Percentiles rank a stretch among this genome's conserved stretches.
Evolutionary conservation across 1,139 yeast species (phyloP).

Genomic region (Yamadazyma siamensis): DNA sequence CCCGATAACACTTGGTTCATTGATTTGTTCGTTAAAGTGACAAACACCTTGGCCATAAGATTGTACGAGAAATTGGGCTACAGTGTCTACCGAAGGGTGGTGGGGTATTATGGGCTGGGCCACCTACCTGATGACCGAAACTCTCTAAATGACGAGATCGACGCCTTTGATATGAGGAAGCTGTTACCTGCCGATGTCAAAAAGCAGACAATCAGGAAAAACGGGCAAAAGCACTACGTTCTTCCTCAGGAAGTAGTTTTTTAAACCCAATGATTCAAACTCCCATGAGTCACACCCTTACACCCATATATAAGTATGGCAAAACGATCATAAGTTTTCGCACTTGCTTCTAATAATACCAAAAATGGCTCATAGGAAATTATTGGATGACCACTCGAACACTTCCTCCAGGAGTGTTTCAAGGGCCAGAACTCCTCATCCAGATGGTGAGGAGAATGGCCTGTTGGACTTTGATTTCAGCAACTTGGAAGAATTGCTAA

Average conservation of each 20-base stretch:
- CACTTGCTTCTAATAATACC: too few species aligned
- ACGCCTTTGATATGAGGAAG: conserved; percentile 87
- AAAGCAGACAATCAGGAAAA: conserved; percentile 48
- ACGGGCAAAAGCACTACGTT: conserved; percentile 58
- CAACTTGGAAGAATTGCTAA: conserved; percentile 39
- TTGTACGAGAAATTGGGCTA: conserved; percentile 86
- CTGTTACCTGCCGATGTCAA: conserved; percentile 54
- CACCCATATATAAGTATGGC: too few species aligned
- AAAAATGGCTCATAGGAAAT: too few species aligned
- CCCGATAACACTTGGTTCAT: conserved; percentile 79
- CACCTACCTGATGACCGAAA: conserved; percentile 42
- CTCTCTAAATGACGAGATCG: conserved; percentile 58
- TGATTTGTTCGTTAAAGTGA: conserved; percentile 87
- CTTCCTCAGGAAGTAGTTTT: conserved; percentile 61
- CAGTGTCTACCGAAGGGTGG: conserved; percentile 77
- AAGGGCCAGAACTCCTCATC: conserved; percentile 41
- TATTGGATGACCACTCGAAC: conserved; percentile 19
- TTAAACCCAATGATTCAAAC: too few species aligned
- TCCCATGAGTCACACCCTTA: too few species aligned
- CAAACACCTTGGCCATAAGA: conserved; percentile 74
- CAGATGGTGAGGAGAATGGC: conserved; percentile 44
- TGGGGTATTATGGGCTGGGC: conserved; percentile 75
- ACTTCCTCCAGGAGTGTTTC: conserved; percentile 37
- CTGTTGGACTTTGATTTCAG: conserved; percentile 38
- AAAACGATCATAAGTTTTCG: too few species aligned